Evolutionary conservation across 176 grass and related monocot genomes (phyloP).

Genomic region (Paspalum vaginatum): DNA sequence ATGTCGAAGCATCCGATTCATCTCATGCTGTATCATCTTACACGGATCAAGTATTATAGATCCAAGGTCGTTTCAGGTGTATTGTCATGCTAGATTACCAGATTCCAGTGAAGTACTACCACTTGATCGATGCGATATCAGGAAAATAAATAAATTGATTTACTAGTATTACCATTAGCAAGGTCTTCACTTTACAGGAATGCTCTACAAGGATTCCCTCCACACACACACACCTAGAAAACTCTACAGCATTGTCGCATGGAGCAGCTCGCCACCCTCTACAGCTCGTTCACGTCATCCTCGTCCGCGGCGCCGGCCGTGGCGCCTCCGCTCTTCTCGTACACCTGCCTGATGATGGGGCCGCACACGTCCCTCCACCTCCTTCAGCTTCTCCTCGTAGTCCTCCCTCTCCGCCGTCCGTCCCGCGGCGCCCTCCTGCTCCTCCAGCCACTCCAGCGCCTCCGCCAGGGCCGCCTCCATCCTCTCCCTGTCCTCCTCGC

Average conservation of each 20-base stretch:
- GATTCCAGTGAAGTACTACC: not conserved
- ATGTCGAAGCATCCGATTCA: not conserved
- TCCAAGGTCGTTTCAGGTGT: not conserved
- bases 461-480: constrained; percentile 20
- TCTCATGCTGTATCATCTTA: not conserved
- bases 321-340: constrained; percentile 2
- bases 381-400: constrained; percentile 33
- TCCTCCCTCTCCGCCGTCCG: constrained; percentile 8
- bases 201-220: no score
- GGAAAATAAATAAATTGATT: not conserved
- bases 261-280: not conserved
- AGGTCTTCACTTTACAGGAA: not conserved
- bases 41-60: constrained; percentile 33
- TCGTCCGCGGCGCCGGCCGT: constrained; percentile 15
- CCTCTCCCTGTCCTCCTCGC: constrained; percentile 28
- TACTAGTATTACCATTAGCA: not conserved
- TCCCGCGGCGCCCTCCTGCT: not conserved
- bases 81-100: not conserved
- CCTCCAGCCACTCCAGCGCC: constrained; percentile 46
- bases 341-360: constrained; percentile 34
- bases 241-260: not conserved
- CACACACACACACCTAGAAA: not conserved
- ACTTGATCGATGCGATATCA: not conserved
- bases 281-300: constrained; percentile 37
- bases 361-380: constrained; percentile 28